Evolutionary conservation across 1,284 basidiomycete genomes (phyloP), one percentile per base, ranked within the genome.

Genomic region (Coniophora puteana): DNA sequence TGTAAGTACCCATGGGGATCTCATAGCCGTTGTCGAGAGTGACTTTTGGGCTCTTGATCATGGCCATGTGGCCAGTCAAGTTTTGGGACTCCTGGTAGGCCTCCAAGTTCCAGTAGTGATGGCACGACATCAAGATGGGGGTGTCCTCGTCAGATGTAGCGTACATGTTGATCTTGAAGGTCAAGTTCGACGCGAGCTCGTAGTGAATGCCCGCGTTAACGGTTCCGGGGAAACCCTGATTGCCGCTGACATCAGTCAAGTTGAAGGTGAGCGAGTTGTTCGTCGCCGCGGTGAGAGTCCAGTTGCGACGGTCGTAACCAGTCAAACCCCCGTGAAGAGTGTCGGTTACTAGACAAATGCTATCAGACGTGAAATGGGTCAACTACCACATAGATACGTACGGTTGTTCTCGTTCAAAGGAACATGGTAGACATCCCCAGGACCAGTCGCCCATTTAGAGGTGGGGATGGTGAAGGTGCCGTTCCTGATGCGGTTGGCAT

Each of bases 391-490:
- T 10, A 20, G 21, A 40, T 24, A 16, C 39, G 37, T 50, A 57
- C 60, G 61, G 35, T 61, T 61, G 55, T 71, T 62, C 50, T 72
- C 69, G 48, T 73, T 75, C 30, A 62, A 57, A 1, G 61, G 57
- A 14, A 71, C 61, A 10, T 69, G 61, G 44, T 59, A 72, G 36
- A 62, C 63, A 28, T 66, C 59, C n/a, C n/a, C n/a, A n/a, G 59
- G 57, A 4, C 65, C 61, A 14, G 63, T 54, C 10, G 65, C 65
- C 48, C 71, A 53, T 45, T 65, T 67, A n/a, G 66, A 67, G 40
- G 66, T 62, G 11, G 69, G 69, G 38, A 73, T 68, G 6, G 68
- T 68, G 48, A 72, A 74, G 5, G 71, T 71, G n/a, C 70, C 69
- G 41, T 71, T 67, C 41, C 66, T 62, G 34, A 72, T 68, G 25